A percentile compares a stretch with the other conserved stretches of the same genome.
Evolutionary conservation across 208 protist species (phyloP).

Genomic region (Tritrichomonas musculus): DNA sequence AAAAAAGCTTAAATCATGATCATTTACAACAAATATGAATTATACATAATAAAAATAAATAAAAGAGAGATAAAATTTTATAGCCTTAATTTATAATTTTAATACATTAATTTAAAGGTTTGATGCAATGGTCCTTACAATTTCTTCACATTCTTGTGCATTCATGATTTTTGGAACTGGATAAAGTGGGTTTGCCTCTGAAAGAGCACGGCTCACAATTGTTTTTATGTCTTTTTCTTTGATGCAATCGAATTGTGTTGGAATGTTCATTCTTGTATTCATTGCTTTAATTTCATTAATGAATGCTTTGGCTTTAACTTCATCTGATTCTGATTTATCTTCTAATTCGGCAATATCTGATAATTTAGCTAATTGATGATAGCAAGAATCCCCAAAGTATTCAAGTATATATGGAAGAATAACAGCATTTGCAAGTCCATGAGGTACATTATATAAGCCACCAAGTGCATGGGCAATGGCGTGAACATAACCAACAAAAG

Average conservation of each 20-base stretch:
- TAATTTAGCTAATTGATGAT: not conserved
- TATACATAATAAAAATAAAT: too few relatives aligned
- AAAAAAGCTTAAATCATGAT: too few relatives aligned
- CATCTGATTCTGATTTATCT: not conserved
- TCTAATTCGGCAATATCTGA: not conserved
- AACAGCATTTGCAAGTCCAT: conserved; percentile 49
- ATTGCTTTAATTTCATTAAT: not conserved
- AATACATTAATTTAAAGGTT: too few relatives aligned
- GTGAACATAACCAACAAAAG: conserved; percentile 49
- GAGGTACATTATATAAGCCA: conserved; percentile 39
- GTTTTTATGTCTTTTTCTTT: not conserved
- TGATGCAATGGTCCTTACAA: too few relatives aligned
- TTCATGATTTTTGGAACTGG: not conserved
- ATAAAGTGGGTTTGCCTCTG: not conserved
- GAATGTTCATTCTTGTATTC: not conserved
- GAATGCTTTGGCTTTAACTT: not conserved
- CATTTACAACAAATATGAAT: too few relatives aligned
- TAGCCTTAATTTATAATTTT: too few relatives aligned
- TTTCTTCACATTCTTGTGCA: not conserved
- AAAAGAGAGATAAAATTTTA: too few relatives aligned
- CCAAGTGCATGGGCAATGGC: conserved; percentile 39
- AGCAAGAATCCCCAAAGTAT: not conserved
- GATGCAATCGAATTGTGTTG: not conserved
- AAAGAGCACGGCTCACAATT: not conserved
- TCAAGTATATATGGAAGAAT: conserved; percentile 29